These are phyloP conservation scores for Amanita pseudoporphyria DNA, from an alignment of 768 basidiomycete species.

Conservation along the genomic window DNA sequence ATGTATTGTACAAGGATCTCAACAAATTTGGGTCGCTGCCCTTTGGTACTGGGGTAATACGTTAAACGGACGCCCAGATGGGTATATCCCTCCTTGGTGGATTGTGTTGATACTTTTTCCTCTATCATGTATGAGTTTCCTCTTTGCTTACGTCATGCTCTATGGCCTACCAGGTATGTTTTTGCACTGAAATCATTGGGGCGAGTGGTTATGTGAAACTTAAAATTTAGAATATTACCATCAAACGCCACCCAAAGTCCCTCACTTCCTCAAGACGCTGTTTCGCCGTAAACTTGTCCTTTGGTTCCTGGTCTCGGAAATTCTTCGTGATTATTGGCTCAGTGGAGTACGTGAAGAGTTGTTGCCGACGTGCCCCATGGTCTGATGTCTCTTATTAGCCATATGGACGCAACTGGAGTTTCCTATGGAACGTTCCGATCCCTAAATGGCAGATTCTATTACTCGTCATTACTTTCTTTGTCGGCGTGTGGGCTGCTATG, in stretches of 20 bases:
- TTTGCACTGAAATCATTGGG: background rate
- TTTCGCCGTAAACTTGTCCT: constrained; percentile 87
- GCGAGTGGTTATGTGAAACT: constrained; percentile 7
- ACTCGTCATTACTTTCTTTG: constrained; percentile 76
- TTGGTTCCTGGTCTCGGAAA: constrained; percentile 91
- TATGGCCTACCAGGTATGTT: constrained; percentile 74
- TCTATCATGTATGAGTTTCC: constrained; percentile 59
- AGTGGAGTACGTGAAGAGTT: constrained; percentile 52
- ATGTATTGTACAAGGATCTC: constrained; percentile 89
- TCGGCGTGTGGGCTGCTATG: constrained; percentile 76
- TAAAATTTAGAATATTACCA: constrained; percentile 65
- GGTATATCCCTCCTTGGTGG: constrained; percentile 70
- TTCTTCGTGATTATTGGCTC: constrained; percentile 89
- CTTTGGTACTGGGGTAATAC: constrained; percentile 94
- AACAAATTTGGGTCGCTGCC: constrained; percentile 93
- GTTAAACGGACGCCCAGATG: constrained; percentile 45
- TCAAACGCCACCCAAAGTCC: constrained; percentile 91
- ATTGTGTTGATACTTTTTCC: constrained; percentile 80
- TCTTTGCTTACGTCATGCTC: constrained; percentile 77
- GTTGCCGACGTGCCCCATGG: background rate
- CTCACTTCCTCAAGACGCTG: constrained; percentile 82
- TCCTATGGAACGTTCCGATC: constrained; percentile 81
- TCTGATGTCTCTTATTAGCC: constrained; percentile 36
- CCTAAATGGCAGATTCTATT: constrained; percentile 77
- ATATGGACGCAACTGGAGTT: constrained; percentile 91